Conservation (phyloP, 306 rosid genomes). For the Lathyrus sativus region DNA sequence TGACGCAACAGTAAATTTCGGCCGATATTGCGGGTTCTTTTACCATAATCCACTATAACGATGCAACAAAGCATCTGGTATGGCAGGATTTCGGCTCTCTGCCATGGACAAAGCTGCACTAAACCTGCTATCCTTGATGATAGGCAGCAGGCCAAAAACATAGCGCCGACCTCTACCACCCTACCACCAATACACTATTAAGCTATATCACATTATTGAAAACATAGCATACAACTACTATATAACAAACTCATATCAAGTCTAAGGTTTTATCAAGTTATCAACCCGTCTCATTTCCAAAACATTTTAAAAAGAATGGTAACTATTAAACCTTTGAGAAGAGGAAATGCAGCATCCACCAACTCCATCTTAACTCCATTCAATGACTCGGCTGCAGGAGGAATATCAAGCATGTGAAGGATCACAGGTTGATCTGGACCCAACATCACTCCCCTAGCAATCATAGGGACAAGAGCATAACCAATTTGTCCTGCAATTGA, state of each 20-base stretch:
- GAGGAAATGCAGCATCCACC: constrained; percentile 46
- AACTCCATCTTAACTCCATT: constrained; percentile 51
- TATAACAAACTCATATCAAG: background rate
- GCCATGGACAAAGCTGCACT: too few species aligned
- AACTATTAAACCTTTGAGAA: constrained; percentile 37
- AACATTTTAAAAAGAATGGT: background rate
- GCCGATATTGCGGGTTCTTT: too few species aligned
- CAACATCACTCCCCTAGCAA: constrained; percentile 94
- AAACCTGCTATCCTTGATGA: too few species aligned
- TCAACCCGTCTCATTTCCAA: background rate
- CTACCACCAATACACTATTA: too few species aligned
- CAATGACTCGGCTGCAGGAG: constrained; percentile 90
- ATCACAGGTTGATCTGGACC: constrained; percentile 95
- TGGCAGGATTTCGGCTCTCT: too few species aligned
- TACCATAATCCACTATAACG: too few species aligned
- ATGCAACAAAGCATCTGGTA: too few species aligned
- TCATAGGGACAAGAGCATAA: constrained; percentile 97
- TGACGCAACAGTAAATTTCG: too few species aligned
- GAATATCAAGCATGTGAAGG: constrained; percentile 91
- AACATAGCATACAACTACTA: background rate
- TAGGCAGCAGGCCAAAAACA: too few species aligned
- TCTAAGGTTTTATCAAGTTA: background rate
- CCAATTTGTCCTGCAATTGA: constrained; percentile 89
- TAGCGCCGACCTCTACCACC: too few species aligned
- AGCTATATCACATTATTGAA: too few species aligned